Base-by-base conservation (phyloP, 1,284 basidiomycete genomes). In the Flammula alnicola region DNA sequence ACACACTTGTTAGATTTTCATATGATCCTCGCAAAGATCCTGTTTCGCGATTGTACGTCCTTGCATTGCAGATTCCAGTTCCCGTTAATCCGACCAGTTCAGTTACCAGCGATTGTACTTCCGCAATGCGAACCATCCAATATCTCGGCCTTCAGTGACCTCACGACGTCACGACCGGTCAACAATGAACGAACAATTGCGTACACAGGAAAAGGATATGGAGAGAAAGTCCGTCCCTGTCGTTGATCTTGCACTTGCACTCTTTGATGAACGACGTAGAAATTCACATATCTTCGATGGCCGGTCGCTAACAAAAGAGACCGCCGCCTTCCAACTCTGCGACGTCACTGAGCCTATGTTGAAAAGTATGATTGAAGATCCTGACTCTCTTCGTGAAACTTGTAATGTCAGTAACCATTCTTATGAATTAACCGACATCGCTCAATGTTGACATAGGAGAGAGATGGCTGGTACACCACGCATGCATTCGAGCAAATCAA, bases 201-300 rank as follows among this genome's bases (percentile, higher is more conserved):
- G 70, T 29, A 67, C 70, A 36, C 67, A 72, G 51, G 75, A 79
- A 22, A 65, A 62, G 47, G 73, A 76, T 36, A 66, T 57, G 11
- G 73, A 75, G 42, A 63, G 65, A 58, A 70, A 56, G 73, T 70
- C 37, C 49, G 63, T 54, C 42, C 45, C 32, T 8, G 11, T 16
- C 14, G 6, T 32, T 50, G 25, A 16, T 54, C n/a, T 41, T 43
- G 16, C n/a, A 9, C n/a, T 39, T 5, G 25, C 23, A 41, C 11
- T 36, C 33, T 23, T 14, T 45, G 10, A 37, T 5, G 29, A 9
- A 4, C 5, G 39, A 22, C 10, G 3, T 49, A 83, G 79, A 56
- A 80, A 75, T 53, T 87, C 87, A 1, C 93, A 98, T 68, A 80
- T 93, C 29, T 99, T 98, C 63, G 93, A 99, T 65, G 97, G 96